Conservation (phyloP, 768 basidiomycete species). For the Coprinopsis strossmayeri region DNA sequence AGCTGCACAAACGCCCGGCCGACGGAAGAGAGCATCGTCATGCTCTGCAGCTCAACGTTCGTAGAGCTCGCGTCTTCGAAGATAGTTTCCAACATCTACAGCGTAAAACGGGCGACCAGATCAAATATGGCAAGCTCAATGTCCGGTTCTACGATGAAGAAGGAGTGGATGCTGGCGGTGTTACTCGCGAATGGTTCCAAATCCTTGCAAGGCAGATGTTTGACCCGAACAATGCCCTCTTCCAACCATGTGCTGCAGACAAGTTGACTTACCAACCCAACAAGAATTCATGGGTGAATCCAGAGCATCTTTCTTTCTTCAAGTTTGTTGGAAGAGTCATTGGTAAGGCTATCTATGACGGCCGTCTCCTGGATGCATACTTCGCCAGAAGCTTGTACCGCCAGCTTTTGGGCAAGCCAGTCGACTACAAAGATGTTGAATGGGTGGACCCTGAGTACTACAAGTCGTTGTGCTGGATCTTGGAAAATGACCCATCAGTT, state of each 20-base stretch:
- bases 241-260: slow-evolving; percentile 97
- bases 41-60: slow-evolving; percentile 84
- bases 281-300: slow-evolving; percentile 90
- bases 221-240: slow-evolving; percentile 95
- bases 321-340: slow-evolving; percentile 97
- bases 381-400: slow-evolving; percentile 96
- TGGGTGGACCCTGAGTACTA: slow-evolving; percentile 99
- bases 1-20: slow-evolving; percentile 79
- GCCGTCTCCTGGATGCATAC: slow-evolving; percentile 93
- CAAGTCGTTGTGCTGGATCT: slow-evolving; percentile 95
- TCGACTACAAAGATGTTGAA: slow-evolving; percentile 94
- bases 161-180: slow-evolving; percentile 96
- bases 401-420: slow-evolving; percentile 88
- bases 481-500: slow-evolving; percentile 88
- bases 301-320: slow-evolving; percentile 96
- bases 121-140: slow-evolving; percentile 96
- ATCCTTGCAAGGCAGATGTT: slow-evolving; percentile 98
- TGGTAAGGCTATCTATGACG: slow-evolving; percentile 96
- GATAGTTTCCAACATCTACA: slow-evolving; percentile 94
- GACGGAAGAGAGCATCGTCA: slow-evolving; percentile 67
- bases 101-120: slow-evolving; percentile 87
- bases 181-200: slow-evolving; percentile 98
- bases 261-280: slow-evolving; percentile 94
- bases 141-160: slow-evolving; percentile 96
- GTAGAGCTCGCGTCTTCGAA: slow-evolving; percentile 89